A percentile compares a stretch with the other conserved stretches of the same genome.
These are phyloP conservation scores for Themeda triandra DNA, from an alignment of 176 grass and related monocot species.

Conservation along the genomic window DNA sequence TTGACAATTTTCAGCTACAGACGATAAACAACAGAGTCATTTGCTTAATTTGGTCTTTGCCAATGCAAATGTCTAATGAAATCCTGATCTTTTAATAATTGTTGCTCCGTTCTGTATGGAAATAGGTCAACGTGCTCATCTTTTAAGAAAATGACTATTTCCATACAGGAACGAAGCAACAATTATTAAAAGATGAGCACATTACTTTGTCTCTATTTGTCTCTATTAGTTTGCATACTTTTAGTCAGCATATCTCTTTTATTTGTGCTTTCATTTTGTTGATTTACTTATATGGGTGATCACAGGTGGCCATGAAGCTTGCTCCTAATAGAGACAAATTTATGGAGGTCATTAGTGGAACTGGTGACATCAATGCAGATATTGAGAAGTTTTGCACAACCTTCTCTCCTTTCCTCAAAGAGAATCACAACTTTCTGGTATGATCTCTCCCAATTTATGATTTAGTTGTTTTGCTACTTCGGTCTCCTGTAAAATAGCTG, in stretches of 20 bases:
- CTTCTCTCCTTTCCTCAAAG: constrained; percentile 75
- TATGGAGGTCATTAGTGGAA: constrained; percentile 82
- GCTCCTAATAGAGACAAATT: constrained; percentile 90
- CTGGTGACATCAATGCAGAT: constrained; percentile 79
- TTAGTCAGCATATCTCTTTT: not conserved
- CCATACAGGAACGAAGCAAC: no score
- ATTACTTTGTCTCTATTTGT: no score
- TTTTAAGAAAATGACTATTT: no score
- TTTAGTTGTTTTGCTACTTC: not conserved
- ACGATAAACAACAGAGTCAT: not conserved
- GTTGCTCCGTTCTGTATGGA: not conserved
- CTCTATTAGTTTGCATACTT: not conserved
- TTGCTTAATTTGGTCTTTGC: not conserved
- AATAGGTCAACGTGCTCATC: not conserved
- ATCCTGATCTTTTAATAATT: not conserved
- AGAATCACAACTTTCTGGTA: constrained; percentile 89
- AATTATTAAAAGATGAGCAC: no score
- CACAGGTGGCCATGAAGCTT: constrained; percentile 84
- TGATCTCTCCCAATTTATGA: not conserved
- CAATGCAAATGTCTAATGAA: not conserved
- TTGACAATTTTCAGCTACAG: not conserved
- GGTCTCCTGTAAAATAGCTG: not conserved
- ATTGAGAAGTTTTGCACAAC: constrained; percentile 87
- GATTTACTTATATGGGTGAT: not conserved
- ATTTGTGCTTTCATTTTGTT: not conserved